Percentiles rank a stretch among this genome's conserved stretches.
Conservation (phyloP, 2,329 filamentous ascomycete species). For the Apiospora hydei region DNA sequence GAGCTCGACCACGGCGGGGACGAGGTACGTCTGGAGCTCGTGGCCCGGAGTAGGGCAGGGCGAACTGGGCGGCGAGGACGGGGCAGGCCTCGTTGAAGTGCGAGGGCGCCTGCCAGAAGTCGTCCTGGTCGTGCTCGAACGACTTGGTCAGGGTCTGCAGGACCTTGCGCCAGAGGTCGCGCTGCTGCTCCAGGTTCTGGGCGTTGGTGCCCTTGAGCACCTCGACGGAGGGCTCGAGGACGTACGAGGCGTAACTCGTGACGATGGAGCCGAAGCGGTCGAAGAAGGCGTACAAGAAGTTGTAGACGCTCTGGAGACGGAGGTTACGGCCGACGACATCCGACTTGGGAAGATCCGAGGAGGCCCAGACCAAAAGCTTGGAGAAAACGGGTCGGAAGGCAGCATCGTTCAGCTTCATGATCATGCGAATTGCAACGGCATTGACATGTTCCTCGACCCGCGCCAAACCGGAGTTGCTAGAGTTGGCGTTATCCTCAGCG, state of each 20-base stretch:
- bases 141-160: slow-evolving; percentile 76
- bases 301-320: slow-evolving; percentile 79
- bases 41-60: slow-evolving; percentile 51
- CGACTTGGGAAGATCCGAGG: slow-evolving; percentile 65
- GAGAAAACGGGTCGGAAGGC: slow-evolving; percentile 92
- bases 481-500: slow-evolving; percentile 53
- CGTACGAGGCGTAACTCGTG: slow-evolving; percentile 87
- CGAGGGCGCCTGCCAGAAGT: slow-evolving; percentile 92
- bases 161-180: slow-evolving; percentile 71
- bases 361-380: slow-evolving; percentile 83
- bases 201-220: slow-evolving; percentile 60
- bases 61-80: slow-evolving; percentile 73
- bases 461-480: slow-evolving; percentile 54
- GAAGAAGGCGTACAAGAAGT: slow-evolving; percentile 82
- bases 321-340: slow-evolving; percentile 64
- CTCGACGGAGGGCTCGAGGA: slow-evolving; percentile 77
- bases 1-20: slow-evolving; percentile 81
- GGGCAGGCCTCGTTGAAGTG: slow-evolving; percentile 83
- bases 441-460: slow-evolving; percentile 71
- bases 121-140: slow-evolving; percentile 90
- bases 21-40: slow-evolving; percentile 60
- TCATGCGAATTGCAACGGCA: slow-evolving; percentile 82
- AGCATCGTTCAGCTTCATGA: slow-evolving; percentile 95
- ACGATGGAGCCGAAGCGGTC: slow-evolving; percentile 90
- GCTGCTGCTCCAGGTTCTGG: slow-evolving; percentile 55